These are phyloP conservation scores for Nemania bipapillata DNA, from an alignment of 2,329 filamentous ascomycete genomes.

Conservation along the genomic window DNA sequence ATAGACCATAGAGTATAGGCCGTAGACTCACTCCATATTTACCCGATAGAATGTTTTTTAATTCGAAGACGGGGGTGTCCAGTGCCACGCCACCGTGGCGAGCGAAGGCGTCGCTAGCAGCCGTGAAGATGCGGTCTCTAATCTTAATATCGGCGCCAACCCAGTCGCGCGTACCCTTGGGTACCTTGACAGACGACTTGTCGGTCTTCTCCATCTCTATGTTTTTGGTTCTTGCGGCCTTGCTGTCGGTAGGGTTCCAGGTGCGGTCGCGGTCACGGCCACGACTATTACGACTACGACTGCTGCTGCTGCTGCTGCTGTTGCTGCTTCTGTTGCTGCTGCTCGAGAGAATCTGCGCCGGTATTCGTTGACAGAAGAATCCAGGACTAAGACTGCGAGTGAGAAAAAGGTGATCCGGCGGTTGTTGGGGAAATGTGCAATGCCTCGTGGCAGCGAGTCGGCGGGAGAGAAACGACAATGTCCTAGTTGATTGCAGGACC, in stretches of 20 bases:
- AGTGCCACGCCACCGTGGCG: constrained; percentile 75
- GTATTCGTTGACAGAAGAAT: no score
- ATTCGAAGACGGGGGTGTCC: constrained; percentile 78
- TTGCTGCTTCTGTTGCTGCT: no score
- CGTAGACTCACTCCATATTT: constrained; percentile 52
- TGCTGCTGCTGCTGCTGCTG: no score
- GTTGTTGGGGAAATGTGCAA: not conserved
- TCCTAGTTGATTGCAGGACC: constrained; percentile 23
- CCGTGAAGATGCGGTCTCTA: constrained; percentile 79
- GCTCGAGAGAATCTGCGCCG: no score
- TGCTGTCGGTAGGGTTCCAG: not conserved
- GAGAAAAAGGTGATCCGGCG: not conserved
- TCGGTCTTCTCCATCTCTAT: constrained; percentile 31
- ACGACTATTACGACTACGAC: no score
- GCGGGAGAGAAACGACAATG: constrained; percentile 8
- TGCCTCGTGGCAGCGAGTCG: constrained; percentile 5
- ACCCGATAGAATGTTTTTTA: constrained; percentile 78
- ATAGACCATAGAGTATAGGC: no score
- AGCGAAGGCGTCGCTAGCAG: constrained; percentile 59
- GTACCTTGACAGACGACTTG: constrained; percentile 73
- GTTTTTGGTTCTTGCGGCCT: no score
- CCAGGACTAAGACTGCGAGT: no score
- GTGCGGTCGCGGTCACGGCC: no score
- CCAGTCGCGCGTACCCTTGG: constrained; percentile 93
- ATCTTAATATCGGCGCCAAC: constrained; percentile 81